Evolutionary conservation across 495 filamentous ascomycete species (phyloP).

Genomic region (Massariosphaeria phaeospora): DNA sequence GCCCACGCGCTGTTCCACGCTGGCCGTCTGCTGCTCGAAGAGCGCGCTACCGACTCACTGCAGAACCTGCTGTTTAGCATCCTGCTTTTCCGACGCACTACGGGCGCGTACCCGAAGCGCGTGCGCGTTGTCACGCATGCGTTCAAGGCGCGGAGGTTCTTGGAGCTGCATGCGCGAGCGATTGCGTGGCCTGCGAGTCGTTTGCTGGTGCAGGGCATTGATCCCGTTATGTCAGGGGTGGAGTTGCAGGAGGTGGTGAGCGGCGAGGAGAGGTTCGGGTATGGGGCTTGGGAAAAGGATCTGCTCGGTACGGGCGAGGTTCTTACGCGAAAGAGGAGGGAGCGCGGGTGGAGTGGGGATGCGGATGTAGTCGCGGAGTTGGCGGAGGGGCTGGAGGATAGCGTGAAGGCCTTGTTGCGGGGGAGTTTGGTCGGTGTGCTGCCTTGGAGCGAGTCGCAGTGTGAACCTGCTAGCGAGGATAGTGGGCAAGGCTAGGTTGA

Average conservation of each 20-base stretch:
- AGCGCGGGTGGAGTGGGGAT: conserved; percentile 33
- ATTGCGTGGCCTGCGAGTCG: conserved; percentile 36
- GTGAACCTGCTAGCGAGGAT: background rate
- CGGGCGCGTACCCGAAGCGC: conserved; percentile 32
- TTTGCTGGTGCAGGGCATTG: conserved; percentile 37
- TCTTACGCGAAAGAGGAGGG: conserved; percentile 33
- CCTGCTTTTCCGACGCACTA: conserved; percentile 31
- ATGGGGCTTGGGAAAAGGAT: conserved; percentile 31
- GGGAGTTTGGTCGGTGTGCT: background rate
- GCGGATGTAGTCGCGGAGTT: conserved; percentile 4
- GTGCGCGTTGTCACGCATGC: conserved; percentile 40
- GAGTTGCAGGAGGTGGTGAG: conserved; percentile 30
- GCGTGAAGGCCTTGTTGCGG: background rate
- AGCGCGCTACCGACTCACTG: conserved; percentile 40
- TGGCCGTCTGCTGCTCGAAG: conserved; percentile 32
- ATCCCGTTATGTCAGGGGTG: conserved; percentile 33
- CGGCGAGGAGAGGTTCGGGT: conserved; percentile 32
- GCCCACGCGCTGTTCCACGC: conserved; percentile 6
- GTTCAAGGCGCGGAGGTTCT: conserved; percentile 39
- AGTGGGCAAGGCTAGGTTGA: background rate
- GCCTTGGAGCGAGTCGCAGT: background rate
- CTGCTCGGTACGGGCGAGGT: conserved; percentile 29
- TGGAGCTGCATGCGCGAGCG: conserved; percentile 37
- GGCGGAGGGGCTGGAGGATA: conserved; percentile 1
- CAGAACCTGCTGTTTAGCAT: conserved; percentile 44